Evolutionary conservation across 2,329 filamentous ascomycete genomes (phyloP), one percentile per base, ranked within the genome.

Genomic region (Trichoderma polysporum): DNA sequence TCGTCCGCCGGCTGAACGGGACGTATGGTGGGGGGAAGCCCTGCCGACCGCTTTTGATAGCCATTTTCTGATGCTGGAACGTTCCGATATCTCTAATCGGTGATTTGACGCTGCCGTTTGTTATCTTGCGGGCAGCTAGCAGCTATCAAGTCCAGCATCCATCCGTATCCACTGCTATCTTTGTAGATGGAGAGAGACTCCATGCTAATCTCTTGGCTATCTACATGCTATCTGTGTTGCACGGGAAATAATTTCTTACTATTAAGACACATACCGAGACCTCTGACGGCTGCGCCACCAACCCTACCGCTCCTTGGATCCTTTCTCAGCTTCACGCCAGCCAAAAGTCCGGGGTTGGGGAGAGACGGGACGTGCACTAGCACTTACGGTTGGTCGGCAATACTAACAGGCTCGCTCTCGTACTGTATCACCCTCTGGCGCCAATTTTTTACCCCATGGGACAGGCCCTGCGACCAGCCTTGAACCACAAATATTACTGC

Each of bases 131-230:
- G 37, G 31, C 52, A 25, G 29, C 39, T 60, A 15, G 37, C 54
- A 29, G 54, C 22, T 41, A 58, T 31, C 57, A 22, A 31, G 47
- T 50, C 41, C 41, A 58, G 54, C 37, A 19, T 41, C 31, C 41
- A 27, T 35, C 47, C 4, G 45, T 62, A 62, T 37, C 59, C 59
- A 62, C 47, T 53, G 59, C 59, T 62, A 62, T 62, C 59, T 62
- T 12, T 9, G 33, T 8, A n/a, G n/a, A n/a, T n/a, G n/a, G n/a
- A n/a, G n/a, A n/a, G n/a, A n/a, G n/a, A n/a, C n/a, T n/a, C n/a
- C n/a, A n/a, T n/a, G n/a, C n/a, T n/a, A 27, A 52, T 52, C 49
- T 41, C 29, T 12, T 19, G 15, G 27, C 25, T 60, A 60, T 47
- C 37, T 59, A 22, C 29, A 29, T 35, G 29, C 45, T 37, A 49